Base-by-base conservation (phyloP, 257 asterid genomes). In the Salvia miltiorrhiza region DNA sequence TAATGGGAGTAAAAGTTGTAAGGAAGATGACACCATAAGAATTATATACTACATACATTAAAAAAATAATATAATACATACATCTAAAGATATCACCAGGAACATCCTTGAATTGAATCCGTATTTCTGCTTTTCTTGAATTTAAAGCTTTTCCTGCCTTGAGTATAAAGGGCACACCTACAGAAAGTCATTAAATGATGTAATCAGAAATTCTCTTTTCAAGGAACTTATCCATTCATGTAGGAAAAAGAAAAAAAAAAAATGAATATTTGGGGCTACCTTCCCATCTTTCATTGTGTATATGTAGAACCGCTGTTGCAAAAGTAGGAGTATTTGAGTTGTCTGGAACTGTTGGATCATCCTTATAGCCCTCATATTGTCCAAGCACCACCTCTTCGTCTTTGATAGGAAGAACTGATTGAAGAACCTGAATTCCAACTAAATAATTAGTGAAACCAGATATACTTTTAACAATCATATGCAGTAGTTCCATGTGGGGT, bases 101-200 rank as follows among this genome's bases (percentile, higher is more conserved):
- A 71, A 94, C 99, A 71, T 91, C 98, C 93, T 91, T 94, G 81
- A 94, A 89, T 60, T 91, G 99, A 76, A 94, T 79, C 17, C 99
- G 87, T 50, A 94, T 87, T 73, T 94, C 99, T 48, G 99, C 97
- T 81, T 94, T 91, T 71, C 95, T 91, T 39, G 99, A 91, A 80
- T 77, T 85, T 48, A 94, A 79, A 70, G 99, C 98, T 82, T 94
- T 94, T 67, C 99, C 99, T 35, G 99, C 99, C 86, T 94, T 94
- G 76, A 94, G 86, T 71, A 94, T 85, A 61, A 94, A 94, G 7
- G 99, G 99, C 45, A 94, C 99, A 52, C 99, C 99, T 93, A 78
- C 74, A 82, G 89, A 20, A 91, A 50, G 57, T 61, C 47, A 59
- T 50, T 40, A 45, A 2, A 53, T 14, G 53, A 13, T 20, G 49